Percentiles rank a stretch among this genome's conserved stretches.
Conservation (phyloP, 2,329 filamentous ascomycete species). For the Fusarium dimerum region DNA sequence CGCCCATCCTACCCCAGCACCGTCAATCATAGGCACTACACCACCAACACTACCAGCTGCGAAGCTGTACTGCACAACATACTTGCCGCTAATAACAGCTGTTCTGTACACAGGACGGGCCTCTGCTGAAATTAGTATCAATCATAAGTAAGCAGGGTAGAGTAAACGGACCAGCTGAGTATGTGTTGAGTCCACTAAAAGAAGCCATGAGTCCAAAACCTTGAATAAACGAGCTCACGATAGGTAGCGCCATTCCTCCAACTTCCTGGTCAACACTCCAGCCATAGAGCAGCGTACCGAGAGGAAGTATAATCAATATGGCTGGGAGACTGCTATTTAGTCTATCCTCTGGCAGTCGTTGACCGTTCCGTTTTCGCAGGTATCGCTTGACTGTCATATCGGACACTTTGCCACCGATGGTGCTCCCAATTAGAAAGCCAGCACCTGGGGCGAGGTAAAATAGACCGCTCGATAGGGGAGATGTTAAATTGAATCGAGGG, state of each 20-base stretch:
- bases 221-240: slow-evolving; percentile 34
- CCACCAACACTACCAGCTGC: slow-evolving; percentile 27
- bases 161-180: slow-evolving; percentile 35
- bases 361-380: slow-evolving; percentile 37
- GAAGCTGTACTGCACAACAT: slow-evolving; percentile 28
- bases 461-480: slow-evolving; percentile 62
- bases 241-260: slow-evolving; percentile 36
- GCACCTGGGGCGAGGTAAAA: slow-evolving; percentile 71
- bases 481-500: slow-evolving; percentile 65
- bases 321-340: slow-evolving; percentile 33
- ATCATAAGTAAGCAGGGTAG: fast-evolving
- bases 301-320: slow-evolving; percentile 34
- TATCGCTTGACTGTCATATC: slow-evolving; percentile 42
- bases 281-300: slow-evolving; percentile 35
- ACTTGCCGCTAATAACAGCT: slow-evolving; percentile 28
- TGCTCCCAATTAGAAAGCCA: slow-evolving; percentile 65
- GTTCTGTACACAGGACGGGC: slow-evolving; percentile 24
- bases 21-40: slow-evolving; percentile 26
- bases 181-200: slow-evolving; percentile 42
- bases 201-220: slow-evolving; percentile 39
- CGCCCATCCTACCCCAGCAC: slow-evolving; percentile 25
- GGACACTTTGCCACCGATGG: slow-evolving; percentile 58
- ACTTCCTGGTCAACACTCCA: slow-evolving; percentile 37
- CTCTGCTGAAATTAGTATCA: slow-evolving; percentile 15
- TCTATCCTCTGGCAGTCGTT: slow-evolving; percentile 34